Conservation (phyloP, 148 eudicot genomes). For the Silene latifolia region DNA sequence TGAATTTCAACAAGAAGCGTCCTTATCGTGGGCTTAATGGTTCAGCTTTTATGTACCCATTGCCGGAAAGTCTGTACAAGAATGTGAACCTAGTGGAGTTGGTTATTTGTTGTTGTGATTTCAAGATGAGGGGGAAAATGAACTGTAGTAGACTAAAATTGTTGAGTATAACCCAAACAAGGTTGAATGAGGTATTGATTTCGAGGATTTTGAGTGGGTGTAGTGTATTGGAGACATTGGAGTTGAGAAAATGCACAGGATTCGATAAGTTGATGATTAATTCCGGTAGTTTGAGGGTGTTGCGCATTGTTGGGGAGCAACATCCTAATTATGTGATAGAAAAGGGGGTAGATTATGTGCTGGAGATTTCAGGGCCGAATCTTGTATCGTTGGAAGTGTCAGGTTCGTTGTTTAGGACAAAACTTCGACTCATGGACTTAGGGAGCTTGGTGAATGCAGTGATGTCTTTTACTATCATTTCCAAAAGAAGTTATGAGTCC, state of each 20-base stretch:
- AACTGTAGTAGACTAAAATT: conserved; percentile 20
- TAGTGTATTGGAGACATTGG: conserved; percentile 27
- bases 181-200: conserved; percentile 13
- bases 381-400: conserved; percentile 25
- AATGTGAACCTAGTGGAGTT: conserved; percentile 20
- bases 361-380: conserved; percentile 26
- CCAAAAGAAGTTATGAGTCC: background rate
- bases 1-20: background rate
- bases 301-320: conserved; percentile 20
- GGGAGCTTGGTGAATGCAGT: conserved; percentile 23
- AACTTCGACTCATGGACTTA: conserved; percentile 17
- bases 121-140: background rate
- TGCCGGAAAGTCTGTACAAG: conserved; percentile 17
- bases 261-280: conserved; percentile 20
- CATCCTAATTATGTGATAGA: background rate
- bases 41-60: background rate
- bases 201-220: conserved; percentile 26
- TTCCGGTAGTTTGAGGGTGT: conserved; percentile 22
- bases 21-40: background rate
- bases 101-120: conserved; percentile 7
- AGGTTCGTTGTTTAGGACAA: conserved; percentile 21
- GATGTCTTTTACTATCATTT: conserved; percentile 12
- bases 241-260: conserved; percentile 22
- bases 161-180: conserved; percentile 9
- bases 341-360: background rate